A percentile compares a stretch with the other conserved stretches of the same genome.
Conservation (phyloP, 78 protist species). For the Planoprotostelium fungivorum region DNA sequence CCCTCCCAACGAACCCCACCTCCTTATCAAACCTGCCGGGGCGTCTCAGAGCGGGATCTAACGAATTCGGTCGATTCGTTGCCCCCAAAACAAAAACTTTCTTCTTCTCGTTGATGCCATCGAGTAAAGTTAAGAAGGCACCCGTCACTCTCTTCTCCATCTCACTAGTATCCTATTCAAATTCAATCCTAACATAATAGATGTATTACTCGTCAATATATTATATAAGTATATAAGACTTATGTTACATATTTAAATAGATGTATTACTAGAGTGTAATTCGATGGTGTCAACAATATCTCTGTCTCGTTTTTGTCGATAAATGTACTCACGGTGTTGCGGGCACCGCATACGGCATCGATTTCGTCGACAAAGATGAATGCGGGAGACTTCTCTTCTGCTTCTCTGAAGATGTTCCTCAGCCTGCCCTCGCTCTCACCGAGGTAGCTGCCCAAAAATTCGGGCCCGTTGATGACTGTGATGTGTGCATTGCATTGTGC, state of each 20-base stretch:
- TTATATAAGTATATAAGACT: too few relatives aligned
- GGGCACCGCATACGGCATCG: slow-evolving; percentile 80
- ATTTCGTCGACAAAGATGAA: slow-evolving; percentile 95
- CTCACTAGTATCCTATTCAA: slow-evolving; percentile 13
- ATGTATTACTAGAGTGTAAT: too few relatives aligned
- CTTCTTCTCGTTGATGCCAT: slow-evolving; percentile 66
- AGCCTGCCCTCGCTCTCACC: slow-evolving; percentile 48
- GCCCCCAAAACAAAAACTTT: slow-evolving; percentile 92
- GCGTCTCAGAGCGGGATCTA: slow-evolving; percentile 77
- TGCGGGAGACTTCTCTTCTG: slow-evolving; percentile 65
- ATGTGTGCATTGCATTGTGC: not conserved
- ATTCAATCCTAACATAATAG: not conserved
- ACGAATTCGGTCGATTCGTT: slow-evolving; percentile 84
- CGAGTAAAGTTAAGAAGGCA: slow-evolving; percentile 89
- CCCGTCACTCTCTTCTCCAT: slow-evolving; percentile 77
- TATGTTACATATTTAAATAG: too few relatives aligned
- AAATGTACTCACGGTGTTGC: slow-evolving; percentile 6
- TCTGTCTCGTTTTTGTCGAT: too few relatives aligned
- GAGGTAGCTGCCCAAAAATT: slow-evolving; percentile 55
- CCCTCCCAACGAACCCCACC: not conserved
- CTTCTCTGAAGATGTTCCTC: slow-evolving; percentile 61
- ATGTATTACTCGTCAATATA: not conserved
- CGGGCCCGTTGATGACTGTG: slow-evolving; percentile 72
- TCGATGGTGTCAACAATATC: too few relatives aligned
- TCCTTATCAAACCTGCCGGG: slow-evolving; percentile 98